These are phyloP conservation scores for Pichia paraexigua DNA, from an alignment of 805 yeast species.

Conservation along the genomic window DNA sequence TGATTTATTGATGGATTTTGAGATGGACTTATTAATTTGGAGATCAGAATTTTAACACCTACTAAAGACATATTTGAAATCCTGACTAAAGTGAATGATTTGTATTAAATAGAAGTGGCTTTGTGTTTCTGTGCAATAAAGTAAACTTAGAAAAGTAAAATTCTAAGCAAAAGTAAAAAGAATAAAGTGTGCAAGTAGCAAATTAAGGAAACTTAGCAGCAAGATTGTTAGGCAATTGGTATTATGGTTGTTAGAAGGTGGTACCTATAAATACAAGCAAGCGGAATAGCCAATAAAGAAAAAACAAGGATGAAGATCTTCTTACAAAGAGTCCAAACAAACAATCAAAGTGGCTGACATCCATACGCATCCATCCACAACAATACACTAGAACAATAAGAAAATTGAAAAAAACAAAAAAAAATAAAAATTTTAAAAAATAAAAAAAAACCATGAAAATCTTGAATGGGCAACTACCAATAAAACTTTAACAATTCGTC, in stretches of 20 bases:
- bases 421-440: not conserved
- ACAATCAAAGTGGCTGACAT: not conserved
- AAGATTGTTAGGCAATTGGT: not conserved
- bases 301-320: not conserved
- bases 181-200: not conserved
- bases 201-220: not conserved
- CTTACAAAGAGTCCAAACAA: not conserved
- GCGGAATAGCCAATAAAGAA: not conserved
- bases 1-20: not conserved
- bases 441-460: too few relatives aligned
- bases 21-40: not conserved
- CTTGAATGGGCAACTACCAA: not conserved
- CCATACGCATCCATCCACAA: not conserved
- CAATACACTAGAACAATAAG: not conserved
- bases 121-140: not conserved
- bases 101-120: not conserved
- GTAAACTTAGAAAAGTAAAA: too few relatives aligned
- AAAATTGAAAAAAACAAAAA: conserved; percentile 26
- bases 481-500: not conserved
- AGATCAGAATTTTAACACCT: conserved; percentile 1
- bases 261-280: not conserved
- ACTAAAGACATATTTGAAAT: conserved; percentile 5
- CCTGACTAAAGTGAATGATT: not conserved
- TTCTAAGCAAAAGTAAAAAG: not conserved
- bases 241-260: not conserved